A percentile compares a stretch with the other conserved stretches of the same genome.
Conservation (phyloP, 148 eudicot species). For the Chenopodium formosanum region DNA sequence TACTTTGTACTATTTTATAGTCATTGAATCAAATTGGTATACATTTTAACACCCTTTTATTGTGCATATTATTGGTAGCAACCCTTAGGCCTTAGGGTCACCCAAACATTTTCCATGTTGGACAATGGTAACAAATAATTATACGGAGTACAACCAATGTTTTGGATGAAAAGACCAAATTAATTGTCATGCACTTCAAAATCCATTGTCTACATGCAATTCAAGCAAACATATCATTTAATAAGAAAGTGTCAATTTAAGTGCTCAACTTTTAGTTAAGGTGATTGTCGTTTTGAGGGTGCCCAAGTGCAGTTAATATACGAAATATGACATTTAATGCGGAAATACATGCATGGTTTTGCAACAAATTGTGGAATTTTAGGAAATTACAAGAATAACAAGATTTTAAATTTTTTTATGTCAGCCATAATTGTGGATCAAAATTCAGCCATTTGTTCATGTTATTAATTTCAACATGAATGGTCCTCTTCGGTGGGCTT, state of each 20-base stretch:
- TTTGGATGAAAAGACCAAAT: too few species aligned
- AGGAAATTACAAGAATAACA: background rate
- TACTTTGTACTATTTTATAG: too few species aligned
- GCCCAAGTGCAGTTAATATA: slow-evolving; percentile 3
- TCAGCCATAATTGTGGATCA: background rate
- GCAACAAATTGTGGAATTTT: slow-evolving; percentile 3
- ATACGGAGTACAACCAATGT: too few species aligned
- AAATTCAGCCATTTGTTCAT: background rate
- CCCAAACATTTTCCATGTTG: too few species aligned
- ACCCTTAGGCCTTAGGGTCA: too few species aligned
- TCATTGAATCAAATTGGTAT: too few species aligned
- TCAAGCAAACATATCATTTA: background rate
- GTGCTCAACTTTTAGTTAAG: background rate
- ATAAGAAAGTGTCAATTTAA: background rate
- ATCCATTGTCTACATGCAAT: background rate
- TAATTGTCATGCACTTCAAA: slow-evolving; percentile 2
- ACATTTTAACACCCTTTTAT: too few species aligned
- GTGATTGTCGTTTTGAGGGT: background rate
- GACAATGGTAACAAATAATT: too few species aligned
- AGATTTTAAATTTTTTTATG: too few species aligned
- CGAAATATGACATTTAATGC: background rate
- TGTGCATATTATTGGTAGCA: too few species aligned
- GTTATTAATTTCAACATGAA: background rate
- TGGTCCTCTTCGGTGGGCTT: background rate
- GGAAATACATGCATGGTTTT: slow-evolving; percentile 1